phyloP scores from a whole-genome alignment of 306 rosid genomes.

The Astragalus membranaceus region DNA sequence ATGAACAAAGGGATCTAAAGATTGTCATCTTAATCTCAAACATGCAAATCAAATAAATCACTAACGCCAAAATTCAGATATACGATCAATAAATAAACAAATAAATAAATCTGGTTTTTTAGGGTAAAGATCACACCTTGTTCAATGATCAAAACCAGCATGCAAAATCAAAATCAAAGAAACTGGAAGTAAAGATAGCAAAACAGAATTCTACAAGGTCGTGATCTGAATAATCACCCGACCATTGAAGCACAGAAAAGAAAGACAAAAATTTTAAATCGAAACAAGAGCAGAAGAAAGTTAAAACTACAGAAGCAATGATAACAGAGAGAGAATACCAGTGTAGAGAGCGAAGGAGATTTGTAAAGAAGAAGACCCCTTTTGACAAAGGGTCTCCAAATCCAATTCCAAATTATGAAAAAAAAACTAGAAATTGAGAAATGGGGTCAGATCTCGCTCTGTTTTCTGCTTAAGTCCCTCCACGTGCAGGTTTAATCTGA shows the following conservation, averaged over 20 bases:
- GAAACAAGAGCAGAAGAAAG: neutral
- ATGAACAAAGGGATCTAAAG: constrained; percentile 17
- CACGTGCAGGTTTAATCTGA: neutral
- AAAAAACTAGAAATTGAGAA: neutral
- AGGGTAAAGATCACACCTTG: neutral
- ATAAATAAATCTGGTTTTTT: neutral
- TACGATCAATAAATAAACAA: neutral
- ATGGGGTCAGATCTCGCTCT: constrained; percentile 42
- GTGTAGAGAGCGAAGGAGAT: constrained; percentile 16
- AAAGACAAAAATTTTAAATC: neutral
- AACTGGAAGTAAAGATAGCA: neutral
- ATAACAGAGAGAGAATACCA: constrained; percentile 4
- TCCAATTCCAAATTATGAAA: constrained; percentile 27
- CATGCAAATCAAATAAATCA: constrained; percentile 22
- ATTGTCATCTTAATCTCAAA: constrained; percentile 7
- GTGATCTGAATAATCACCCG: constrained; percentile 20
- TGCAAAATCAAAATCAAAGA: constrained; percentile 27
- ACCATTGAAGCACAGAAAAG: constrained; percentile 4
- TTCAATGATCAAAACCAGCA: constrained; percentile 14
- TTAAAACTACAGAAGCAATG: neutral
- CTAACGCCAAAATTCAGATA: neutral
- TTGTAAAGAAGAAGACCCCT: constrained; percentile 32
- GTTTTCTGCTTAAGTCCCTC: constrained; percentile 19
- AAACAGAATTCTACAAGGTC: neutral
- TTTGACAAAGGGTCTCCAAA: constrained; percentile 43